A percentile compares a stretch with the other conserved stretches of the same genome.
phyloP scores from a whole-genome alignment of 306 rosid species.

The Prunus persica region Prunus_persica_NCBIv2 NC_034014.1:24985001-24985500 shows the following conservation, averaged over 20 bases:
- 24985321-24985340: conserved; percentile 93
- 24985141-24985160: conserved; percentile 96
- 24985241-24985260: conserved; percentile 94
- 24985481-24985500: conserved; percentile 83
- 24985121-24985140: conserved; percentile 96
- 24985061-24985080: conserved; percentile 90
- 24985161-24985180: conserved; percentile 92
- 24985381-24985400: background rate
- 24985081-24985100: conserved; percentile 92
- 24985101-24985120: conserved; percentile 94
- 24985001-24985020: conserved; percentile 87
- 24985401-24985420: background rate
- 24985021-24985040: conserved; percentile 88
- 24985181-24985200: conserved; percentile 96
- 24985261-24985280: conserved; percentile 96
- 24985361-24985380: conserved; percentile 78
- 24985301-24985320: conserved; percentile 88
- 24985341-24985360: conserved; percentile 99
- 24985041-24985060: conserved; percentile 97
- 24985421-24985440: background rate
- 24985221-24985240: conserved; percentile 98
- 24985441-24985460: conserved; percentile 17
- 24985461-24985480: background rate
- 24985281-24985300: conserved; percentile 91
- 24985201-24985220: conserved; percentile 95